Percentiles rank a stretch among this genome's conserved stretches.
phyloP scores from a whole-genome alignment of 371 early-diverging fungal genomes.

The Rhizopus microsporus region DNA sequence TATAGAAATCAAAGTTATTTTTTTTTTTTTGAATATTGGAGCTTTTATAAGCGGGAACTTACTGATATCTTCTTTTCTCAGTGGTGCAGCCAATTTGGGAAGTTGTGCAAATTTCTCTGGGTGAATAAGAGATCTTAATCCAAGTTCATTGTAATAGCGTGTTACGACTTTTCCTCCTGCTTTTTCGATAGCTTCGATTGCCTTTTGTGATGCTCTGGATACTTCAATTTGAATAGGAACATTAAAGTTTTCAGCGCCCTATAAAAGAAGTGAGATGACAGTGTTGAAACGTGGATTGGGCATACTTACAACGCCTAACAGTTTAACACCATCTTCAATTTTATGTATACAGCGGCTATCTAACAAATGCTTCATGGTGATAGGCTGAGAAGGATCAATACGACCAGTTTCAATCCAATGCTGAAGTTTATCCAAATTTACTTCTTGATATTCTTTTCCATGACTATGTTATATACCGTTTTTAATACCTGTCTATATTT shows the following conservation, averaged over 20 bases:
- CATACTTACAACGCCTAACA: slow-evolving; percentile 74
- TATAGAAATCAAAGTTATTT: slow-evolving; percentile 1
- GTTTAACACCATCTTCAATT: slow-evolving; percentile 85
- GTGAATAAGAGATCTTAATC: slow-evolving; percentile 75
- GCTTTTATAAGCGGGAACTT: slow-evolving; percentile 12
- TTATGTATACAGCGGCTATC: slow-evolving; percentile 75
- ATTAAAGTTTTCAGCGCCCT: slow-evolving; percentile 71
- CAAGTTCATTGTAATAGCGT: slow-evolving; percentile 78
- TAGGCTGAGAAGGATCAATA: slow-evolving; percentile 77
- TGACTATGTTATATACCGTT: slow-evolving; percentile 37
- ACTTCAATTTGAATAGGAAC: slow-evolving; percentile 82
- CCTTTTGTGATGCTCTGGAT: slow-evolving; percentile 77
- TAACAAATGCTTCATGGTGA: slow-evolving; percentile 84
- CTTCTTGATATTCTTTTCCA: slow-evolving; percentile 67
- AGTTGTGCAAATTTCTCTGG: slow-evolving; percentile 77
- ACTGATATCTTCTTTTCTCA: slow-evolving; percentile 61
- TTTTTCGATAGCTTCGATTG: slow-evolving; percentile 82
- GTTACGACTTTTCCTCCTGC: slow-evolving; percentile 84
- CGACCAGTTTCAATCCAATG: slow-evolving; percentile 89
- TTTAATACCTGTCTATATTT: neutral
- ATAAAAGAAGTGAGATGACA: slow-evolving; percentile 1
- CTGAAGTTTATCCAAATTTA: slow-evolving; percentile 89
- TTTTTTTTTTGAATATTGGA: too few species aligned
- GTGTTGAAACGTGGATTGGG: neutral
- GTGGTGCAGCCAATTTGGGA: slow-evolving; percentile 39